These are phyloP conservation scores for Fusarium nanum DNA, from an alignment of 2,329 filamentous ascomycete genomes.

Conservation along the genomic window DNA sequence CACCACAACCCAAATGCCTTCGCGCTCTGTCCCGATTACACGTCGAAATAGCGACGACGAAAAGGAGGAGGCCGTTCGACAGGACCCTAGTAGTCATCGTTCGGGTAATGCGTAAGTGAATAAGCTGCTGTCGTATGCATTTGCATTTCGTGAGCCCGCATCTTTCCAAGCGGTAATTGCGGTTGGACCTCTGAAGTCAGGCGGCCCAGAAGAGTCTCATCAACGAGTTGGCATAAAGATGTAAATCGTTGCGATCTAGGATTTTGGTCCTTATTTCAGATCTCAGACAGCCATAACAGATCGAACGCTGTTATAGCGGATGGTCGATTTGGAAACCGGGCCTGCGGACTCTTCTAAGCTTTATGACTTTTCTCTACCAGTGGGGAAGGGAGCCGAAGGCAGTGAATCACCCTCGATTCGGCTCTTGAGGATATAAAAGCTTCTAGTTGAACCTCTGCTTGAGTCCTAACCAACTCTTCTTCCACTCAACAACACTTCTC, in stretches of 20 bases:
- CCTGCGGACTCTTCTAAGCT: not conserved
- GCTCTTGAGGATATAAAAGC: slow-evolving; percentile 27
- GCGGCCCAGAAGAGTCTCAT: not conserved
- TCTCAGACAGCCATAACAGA: not conserved
- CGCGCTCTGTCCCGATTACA: slow-evolving; percentile 86
- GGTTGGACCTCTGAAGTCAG: slow-evolving; percentile 1
- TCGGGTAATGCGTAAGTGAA: slow-evolving; percentile 81
- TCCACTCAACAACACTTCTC: slow-evolving; percentile 4
- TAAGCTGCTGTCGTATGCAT: not conserved
- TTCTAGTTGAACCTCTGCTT: not conserved
- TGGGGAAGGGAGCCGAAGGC: slow-evolving; percentile 6
- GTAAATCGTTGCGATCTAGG: not conserved
- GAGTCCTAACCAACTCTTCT: not conserved
- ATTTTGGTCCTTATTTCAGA: not conserved
- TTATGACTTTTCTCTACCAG: slow-evolving; percentile 11
- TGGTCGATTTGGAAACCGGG: not conserved
- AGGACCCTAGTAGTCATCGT: slow-evolving; percentile 77
- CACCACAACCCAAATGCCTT: slow-evolving; percentile 74
- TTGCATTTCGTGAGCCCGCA: not conserved
- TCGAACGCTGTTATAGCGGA: not conserved
- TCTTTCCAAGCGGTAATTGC: slow-evolving; percentile 21
- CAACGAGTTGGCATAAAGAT: not conserved
- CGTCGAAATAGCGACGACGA: slow-evolving; percentile 93
- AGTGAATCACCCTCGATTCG: slow-evolving; percentile 33
- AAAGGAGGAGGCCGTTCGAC: slow-evolving; percentile 78